Base-by-base conservation (phyloP, 139 green algal genomes). In the Chlorella sp. region DNA sequence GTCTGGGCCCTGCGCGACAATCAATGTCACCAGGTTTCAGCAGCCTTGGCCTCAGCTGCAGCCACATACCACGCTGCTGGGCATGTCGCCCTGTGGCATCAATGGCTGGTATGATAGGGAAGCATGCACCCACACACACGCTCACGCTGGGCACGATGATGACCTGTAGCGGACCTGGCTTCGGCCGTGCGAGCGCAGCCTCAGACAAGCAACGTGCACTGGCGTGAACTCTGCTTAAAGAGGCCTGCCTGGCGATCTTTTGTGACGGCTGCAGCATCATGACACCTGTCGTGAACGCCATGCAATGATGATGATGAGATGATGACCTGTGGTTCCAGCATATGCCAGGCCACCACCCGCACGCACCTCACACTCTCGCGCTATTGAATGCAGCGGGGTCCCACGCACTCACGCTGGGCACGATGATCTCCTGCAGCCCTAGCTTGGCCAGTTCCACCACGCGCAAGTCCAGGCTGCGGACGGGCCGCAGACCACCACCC, bases 381-480 rank as follows among this genome's bases (percentile, higher is more conserved):
- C n/a, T n/a, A n/a, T n/a, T n/a, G n/a, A n/a, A n/a, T n/a, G n/a
- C n/a, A n/a, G n/a, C n/a, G n/a, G n/a, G n/a, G n/a, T 42, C 20
- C 55, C 55, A 10, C 55, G 14, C 5, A n/a, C 71, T 20, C 69
- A 83, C 77, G 68, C 63, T 71, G 23, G 78, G 78, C 5, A 84
- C 63, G 32, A 84, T n/a, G 3, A 69, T 33, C 0, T 63, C n/a
- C 35, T 36, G 71, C 34, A 80, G 55, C 4, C 78, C 78, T 32
- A 80, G 61, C 42, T 75, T 68, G 33, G 74, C 71, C 6, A 76
- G 67, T 35, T 80, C 74, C 30, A 36, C 23, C 35, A 80, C 3
- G 0, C 78, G 70, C 59, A 62, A 23, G 22, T 83, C 78, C 32
- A 83, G 42, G 2, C 63, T 27, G 29, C 67, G 29, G 23, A 83